Evolutionary conservation across 768 basidiomycete species (phyloP).

Genomic region (Vararia minispora): DNA sequence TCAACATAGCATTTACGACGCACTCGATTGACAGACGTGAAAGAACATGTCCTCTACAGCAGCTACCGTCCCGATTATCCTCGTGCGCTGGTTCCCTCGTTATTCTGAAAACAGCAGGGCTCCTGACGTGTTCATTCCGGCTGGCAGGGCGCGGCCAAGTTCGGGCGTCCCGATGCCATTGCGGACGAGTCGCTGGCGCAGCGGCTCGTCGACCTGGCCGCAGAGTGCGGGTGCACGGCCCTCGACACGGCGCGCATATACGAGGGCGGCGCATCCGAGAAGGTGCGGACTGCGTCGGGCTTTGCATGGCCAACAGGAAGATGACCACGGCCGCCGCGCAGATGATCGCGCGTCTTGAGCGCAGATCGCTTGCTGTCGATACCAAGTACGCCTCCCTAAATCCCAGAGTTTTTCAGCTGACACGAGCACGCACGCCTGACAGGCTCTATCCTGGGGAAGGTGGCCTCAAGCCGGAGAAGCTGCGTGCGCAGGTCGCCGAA

Average conservation of each 20-base stretch:
- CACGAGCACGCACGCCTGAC: background rate
- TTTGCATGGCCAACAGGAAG: background rate
- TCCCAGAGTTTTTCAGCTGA: background rate
- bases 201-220: slow-evolving; percentile 14
- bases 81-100: too few species aligned
- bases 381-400: slow-evolving; percentile 23
- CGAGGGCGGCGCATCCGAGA: slow-evolving; percentile 14
- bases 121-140: too few species aligned
- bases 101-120: too few species aligned
- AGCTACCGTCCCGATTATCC: too few species aligned
- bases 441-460: slow-evolving; percentile 7
- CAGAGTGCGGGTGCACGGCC: slow-evolving; percentile 9
- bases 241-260: slow-evolving; percentile 11
- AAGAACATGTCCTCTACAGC: too few species aligned
- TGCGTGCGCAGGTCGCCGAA: slow-evolving; percentile 3
- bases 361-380: slow-evolving; percentile 24
- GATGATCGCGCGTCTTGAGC: slow-evolving; percentile 12
- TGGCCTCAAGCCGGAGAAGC: slow-evolving; percentile 1
- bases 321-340: background rate
- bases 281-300: slow-evolving; percentile 7
- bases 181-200: slow-evolving; percentile 13
- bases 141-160: slow-evolving; percentile 13
- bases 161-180: slow-evolving; percentile 9
- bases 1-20: too few species aligned
- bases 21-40: too few species aligned